A percentile compares a stretch with the other conserved stretches of the same genome.
Conservation (phyloP, 176 grass and related monocot genomes). For the Chrysopogon serrulatus region DNA sequence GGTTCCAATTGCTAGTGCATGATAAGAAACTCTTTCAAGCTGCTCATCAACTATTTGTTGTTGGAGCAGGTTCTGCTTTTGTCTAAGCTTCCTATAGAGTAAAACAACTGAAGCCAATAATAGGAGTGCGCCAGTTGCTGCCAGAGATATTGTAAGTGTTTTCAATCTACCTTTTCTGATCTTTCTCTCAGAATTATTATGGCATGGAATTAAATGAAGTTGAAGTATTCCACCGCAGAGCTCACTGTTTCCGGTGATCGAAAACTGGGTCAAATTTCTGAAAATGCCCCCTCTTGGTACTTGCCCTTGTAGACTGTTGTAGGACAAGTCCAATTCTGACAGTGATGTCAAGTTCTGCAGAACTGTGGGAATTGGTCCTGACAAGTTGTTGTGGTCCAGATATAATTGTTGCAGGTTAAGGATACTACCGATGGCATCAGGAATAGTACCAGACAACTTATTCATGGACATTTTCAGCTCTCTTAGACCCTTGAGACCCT, state of each 20-base stretch:
- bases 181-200: background rate
- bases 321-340: constrained; percentile 20
- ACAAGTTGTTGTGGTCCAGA: constrained; percentile 21
- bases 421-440: background rate
- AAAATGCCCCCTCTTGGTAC: constrained; percentile 33
- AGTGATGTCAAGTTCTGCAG: constrained; percentile 11
- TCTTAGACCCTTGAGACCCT: background rate
- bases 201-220: constrained; percentile 16
- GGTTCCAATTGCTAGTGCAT: constrained; percentile 6
- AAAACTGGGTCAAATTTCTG: background rate
- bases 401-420: background rate
- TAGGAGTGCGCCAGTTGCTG: background rate
- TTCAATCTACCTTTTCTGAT: background rate
- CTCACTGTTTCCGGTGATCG: constrained; percentile 10
- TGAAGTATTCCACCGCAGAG: constrained; percentile 29
- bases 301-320: constrained; percentile 26
- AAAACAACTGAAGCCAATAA: background rate
- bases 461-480: constrained; percentile 5
- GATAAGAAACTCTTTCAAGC: background rate
- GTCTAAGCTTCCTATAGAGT: background rate
- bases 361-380: constrained; percentile 2
- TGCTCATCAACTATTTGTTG: background rate
- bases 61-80: background rate
- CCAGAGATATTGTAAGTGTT: background rate
- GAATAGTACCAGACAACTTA: background rate